These are phyloP conservation scores for Diaporthe eres DNA, from an alignment of 2,329 filamentous ascomycete species.

Conservation along the genomic window DNA sequence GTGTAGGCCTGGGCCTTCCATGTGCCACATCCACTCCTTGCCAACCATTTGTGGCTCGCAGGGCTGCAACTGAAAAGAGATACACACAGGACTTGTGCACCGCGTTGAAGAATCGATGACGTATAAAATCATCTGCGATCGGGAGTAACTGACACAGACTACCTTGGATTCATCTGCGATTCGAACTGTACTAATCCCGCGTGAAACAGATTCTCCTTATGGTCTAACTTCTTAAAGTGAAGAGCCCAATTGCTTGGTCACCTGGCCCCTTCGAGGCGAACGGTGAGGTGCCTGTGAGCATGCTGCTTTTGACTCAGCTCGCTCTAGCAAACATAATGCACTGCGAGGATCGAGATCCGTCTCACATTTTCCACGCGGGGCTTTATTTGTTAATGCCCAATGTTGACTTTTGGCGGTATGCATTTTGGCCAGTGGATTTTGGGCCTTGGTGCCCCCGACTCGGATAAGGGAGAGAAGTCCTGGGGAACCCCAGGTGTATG, in stretches of 20 bases:
- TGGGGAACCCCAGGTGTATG: not conserved
- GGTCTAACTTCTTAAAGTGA: conserved; percentile 1
- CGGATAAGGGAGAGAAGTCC: not conserved
- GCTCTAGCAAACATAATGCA: conserved; percentile 2
- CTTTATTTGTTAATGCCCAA: conserved; percentile 18
- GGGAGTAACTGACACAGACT: not conserved
- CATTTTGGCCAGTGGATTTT: not conserved
- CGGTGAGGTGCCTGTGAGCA: not conserved
- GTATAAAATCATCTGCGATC: not conserved
- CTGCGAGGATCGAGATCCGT: conserved; percentile 4
- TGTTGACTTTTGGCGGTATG: conserved; percentile 5
- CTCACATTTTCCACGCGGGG: not conserved
- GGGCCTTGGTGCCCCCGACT: not conserved
- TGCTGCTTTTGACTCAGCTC: not conserved
- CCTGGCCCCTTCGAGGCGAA: not conserved
- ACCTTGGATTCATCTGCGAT: not conserved
- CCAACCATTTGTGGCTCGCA: no score
- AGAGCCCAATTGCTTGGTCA: conserved; percentile 1
- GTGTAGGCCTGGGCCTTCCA: not conserved
- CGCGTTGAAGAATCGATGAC: not conserved
- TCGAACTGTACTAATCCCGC: not conserved
- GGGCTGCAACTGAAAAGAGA: not conserved
- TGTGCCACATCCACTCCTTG: not conserved
- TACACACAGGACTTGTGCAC: not conserved
- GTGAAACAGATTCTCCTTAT: not conserved